Evolutionary conservation across 2,329 filamentous ascomycete species (phyloP).

Genomic region (Orbilia quercus): DNA sequence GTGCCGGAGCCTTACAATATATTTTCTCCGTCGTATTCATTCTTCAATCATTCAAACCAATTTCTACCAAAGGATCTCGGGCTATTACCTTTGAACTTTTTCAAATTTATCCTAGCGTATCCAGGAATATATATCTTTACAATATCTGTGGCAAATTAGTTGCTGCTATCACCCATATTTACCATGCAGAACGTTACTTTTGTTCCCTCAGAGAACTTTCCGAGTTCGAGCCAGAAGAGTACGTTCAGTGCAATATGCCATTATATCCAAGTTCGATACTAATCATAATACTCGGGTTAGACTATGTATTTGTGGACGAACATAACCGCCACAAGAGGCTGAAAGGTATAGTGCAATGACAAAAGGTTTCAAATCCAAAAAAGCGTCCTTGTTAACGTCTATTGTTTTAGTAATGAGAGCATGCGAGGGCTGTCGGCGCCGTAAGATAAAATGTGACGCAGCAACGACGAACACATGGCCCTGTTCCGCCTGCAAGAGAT

Average conservation of each 20-base stretch:
- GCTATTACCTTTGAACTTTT: constrained; percentile 60
- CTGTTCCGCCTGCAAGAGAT: constrained; percentile 88
- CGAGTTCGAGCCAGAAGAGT: constrained; percentile 41
- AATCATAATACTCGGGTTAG: constrained; percentile 68
- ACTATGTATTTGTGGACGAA: constrained; percentile 99
- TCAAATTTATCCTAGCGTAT: constrained; percentile 58
- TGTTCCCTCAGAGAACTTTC: constrained; percentile 56
- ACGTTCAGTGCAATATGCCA: constrained; percentile 19
- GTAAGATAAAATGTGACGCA: constrained; percentile 98
- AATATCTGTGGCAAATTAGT: constrained; percentile 19
- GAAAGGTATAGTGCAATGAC: constrained; percentile 72
- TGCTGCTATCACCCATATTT: constrained; percentile 20
- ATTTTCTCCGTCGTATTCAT: neutral
- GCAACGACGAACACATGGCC: constrained; percentile 98
- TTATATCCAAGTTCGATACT: constrained; percentile 56
- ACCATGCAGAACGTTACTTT: constrained; percentile 60
- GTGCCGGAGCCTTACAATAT: no score
- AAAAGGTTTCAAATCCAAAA: neutral
- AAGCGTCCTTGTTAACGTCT: constrained; percentile 4
- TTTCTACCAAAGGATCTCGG: neutral
- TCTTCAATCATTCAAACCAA: neutral
- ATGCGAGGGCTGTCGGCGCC: constrained; percentile 90
- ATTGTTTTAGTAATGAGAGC: constrained; percentile 83
- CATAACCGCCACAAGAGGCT: constrained; percentile 97
- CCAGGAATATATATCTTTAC: constrained; percentile 36